Conservation (phyloP, 495 filamentous ascomycete species). For the Delitschia confertaspora region DNA sequence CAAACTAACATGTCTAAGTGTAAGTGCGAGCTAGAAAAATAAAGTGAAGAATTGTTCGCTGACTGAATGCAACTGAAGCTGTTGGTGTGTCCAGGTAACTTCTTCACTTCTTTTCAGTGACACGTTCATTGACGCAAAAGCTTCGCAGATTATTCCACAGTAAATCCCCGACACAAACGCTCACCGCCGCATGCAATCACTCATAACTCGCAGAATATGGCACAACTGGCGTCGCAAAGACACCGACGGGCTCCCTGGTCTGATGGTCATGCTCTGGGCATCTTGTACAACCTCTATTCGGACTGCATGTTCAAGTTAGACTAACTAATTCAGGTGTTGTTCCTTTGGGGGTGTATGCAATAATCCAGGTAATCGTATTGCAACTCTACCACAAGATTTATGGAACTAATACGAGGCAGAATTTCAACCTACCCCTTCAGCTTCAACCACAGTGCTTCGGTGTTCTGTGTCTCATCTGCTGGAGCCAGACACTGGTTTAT, state of each 20-base stretch:
- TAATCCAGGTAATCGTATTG: conserved; percentile 38
- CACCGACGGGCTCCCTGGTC: conserved; percentile 60
- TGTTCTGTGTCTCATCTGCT: conserved; percentile 53
- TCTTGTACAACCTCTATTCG: conserved; percentile 39
- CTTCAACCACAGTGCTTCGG: conserved; percentile 67
- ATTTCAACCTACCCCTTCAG: conserved; percentile 67
- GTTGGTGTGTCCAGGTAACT: conserved; percentile 45
- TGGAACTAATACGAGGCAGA: conserved; percentile 35
- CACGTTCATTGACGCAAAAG: not conserved
- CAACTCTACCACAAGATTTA: conserved; percentile 3
- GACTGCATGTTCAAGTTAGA: not conserved
- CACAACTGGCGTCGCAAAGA: conserved; percentile 60
- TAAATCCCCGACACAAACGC: conserved; percentile 17
- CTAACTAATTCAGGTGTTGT: conserved; percentile 35
- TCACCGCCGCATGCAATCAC: conserved; percentile 10
- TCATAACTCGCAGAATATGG: conserved; percentile 49
- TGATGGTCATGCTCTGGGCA: conserved; percentile 72
- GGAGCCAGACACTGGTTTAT: conserved; percentile 59
- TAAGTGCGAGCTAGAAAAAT: conserved; percentile 29
- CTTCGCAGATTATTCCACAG: conserved; percentile 37
- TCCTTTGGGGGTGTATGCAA: conserved; percentile 48
- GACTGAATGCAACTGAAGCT: conserved; percentile 8
- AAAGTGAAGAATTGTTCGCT: conserved; percentile 2
- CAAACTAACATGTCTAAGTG: conserved; percentile 27
- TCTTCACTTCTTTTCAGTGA: not conserved